phyloP scores from a whole-genome alignment of 441 rosid genomes.

The Adansonia madagascariensis region DNA sequence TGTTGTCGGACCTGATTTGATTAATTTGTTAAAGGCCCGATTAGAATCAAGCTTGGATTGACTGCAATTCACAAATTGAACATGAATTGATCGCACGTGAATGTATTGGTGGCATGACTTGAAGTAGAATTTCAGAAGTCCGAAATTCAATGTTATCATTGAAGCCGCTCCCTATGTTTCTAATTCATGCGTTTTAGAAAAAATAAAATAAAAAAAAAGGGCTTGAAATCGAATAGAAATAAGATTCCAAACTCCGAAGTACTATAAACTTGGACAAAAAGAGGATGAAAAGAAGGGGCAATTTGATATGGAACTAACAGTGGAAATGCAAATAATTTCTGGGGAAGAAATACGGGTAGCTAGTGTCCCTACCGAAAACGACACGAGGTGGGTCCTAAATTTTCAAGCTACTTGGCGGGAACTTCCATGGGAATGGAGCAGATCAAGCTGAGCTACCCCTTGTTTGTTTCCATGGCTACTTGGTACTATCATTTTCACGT shows the following conservation, averaged over 20 bases:
- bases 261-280: neutral
- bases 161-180: slow-evolving; percentile 10
- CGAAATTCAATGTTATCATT: slow-evolving; percentile 40
- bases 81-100: slow-evolving; percentile 13
- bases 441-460: neutral
- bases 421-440: slow-evolving; percentile 5
- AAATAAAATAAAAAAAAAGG: neutral
- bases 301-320: neutral
- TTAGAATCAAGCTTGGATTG: slow-evolving; percentile 49
- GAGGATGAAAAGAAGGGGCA: neutral
- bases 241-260: neutral
- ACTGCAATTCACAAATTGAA: slow-evolving; percentile 18
- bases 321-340: neutral
- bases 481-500: too few relatives aligned
- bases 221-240: neutral
- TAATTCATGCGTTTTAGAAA: neutral
- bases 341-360: neutral
- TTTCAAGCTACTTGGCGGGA: slow-evolving; percentile 28
- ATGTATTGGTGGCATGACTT: slow-evolving; percentile 15
- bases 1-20: slow-evolving; percentile 60
- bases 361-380: neutral
- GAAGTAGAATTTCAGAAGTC: slow-evolving; percentile 12
- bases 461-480: neutral
- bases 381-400: neutral
- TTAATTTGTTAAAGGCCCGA: slow-evolving; percentile 42